phyloP scores from a whole-genome alignment of 495 filamentous ascomycete species.

The Rhizodiscina lignyota region DNA sequence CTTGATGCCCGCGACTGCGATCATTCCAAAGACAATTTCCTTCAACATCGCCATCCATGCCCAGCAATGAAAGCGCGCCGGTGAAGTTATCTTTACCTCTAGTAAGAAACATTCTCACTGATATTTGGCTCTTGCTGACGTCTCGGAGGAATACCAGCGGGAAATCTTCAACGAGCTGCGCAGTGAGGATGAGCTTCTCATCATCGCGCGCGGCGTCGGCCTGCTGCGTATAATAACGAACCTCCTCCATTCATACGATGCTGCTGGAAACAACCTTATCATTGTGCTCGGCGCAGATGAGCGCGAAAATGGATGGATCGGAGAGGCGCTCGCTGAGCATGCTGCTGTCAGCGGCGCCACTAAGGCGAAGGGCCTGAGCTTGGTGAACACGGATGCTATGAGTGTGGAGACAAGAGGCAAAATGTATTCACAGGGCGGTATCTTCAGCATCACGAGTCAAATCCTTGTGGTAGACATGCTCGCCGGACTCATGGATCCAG shows the following conservation, averaged over 20 bases:
- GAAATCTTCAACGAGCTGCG: constrained; percentile 83
- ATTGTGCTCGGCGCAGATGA: constrained; percentile 83
- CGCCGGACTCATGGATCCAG: constrained; percentile 62
- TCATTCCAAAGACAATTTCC: no score
- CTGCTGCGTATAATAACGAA: constrained; percentile 83
- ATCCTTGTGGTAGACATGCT: constrained; percentile 88
- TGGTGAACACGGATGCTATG: constrained; percentile 90
- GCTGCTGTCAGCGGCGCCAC: constrained; percentile 65
- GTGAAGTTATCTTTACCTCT: constrained; percentile 90
- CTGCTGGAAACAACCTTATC: constrained; percentile 81
- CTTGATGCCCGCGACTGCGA: no score
- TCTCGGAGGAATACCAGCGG: constrained; percentile 35
- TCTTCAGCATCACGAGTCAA: constrained; percentile 91
- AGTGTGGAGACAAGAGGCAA: constrained; percentile 73
- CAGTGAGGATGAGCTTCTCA: constrained; percentile 79
- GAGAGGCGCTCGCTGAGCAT: constrained; percentile 71
- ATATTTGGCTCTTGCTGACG: constrained; percentile 8
- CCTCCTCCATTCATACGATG: constrained; percentile 90
- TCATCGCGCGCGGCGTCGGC: constrained; percentile 81
- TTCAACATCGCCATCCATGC: no score
- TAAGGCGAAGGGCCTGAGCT: constrained; percentile 65
- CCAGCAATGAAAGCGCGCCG: no score
- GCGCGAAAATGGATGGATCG: constrained; percentile 53
- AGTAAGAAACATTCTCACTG: constrained; percentile 30
- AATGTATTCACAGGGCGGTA: constrained; percentile 74